Evolutionary conservation across 2,329 filamentous ascomycete species (phyloP), one percentile per base, ranked within the genome.

Genomic region (Sporothrix globosa): DNA sequence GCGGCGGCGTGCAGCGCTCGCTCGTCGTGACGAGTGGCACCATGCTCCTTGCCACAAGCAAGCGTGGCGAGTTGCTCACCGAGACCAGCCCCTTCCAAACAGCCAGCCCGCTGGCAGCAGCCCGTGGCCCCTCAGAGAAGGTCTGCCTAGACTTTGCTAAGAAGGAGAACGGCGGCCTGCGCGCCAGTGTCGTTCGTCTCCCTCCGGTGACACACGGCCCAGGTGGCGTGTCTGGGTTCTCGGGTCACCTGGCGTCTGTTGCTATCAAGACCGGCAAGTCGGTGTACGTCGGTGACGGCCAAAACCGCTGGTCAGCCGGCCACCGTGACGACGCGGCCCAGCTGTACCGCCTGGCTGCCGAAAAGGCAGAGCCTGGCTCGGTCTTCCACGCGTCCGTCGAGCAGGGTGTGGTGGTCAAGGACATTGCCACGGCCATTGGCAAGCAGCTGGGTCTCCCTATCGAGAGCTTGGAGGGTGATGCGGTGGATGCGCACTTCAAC

Each of bases 21-120:
- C 73, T 84, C 0, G 73, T 83, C 30, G 75, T 78, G 41, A 78
- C 80, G 0, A 76, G 77, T 0, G 82, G 82, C 5, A 81, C 80
- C 0, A 70, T 81, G 65, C 44, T 52, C 9, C 4, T 24, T 3
- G 19, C 69, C 70, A 0, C 69, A 75, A 78, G 78, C n/a, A 30
- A 72, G 1, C 39, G 78, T 1, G 77, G 73, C 7, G 72, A 68
- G 1, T 80, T 82, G 71, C 76, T 79, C 48, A 74, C 76, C n/a
- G 71, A 74, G 17, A 4, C 48, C 67, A 1, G 73, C 75, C 69
- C 71, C 6, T 52, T 68, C 2, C 21, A 46, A 6, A 34, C 30
- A 70, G 3, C 27, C 68, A 27, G 21, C 72, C 60, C 71, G 3
- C 17, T 74, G 17, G 73, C 72, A 0, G 46, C 65, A 1, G 65